Base-by-base conservation (phyloP, 192 early-diverging fungal genomes). In the Linnemannia elongata region DNA sequence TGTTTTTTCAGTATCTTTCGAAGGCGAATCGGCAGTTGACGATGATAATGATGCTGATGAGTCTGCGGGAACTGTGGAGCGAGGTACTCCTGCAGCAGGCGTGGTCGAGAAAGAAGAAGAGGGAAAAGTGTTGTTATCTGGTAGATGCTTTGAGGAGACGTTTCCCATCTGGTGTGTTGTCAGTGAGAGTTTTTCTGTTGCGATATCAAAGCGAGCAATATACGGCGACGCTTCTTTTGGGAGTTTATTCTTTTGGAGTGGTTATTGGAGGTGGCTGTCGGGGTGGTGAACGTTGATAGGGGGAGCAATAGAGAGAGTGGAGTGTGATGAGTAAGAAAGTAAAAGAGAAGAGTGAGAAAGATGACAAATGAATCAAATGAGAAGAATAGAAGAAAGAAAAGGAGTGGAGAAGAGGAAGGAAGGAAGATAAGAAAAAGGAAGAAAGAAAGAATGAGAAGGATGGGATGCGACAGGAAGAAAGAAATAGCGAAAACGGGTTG, bases 151-250 rank as follows among this genome's bases (percentile, higher is more conserved):
- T 73, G 82, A 83, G 45, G 76, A 69, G 71, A 74, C 72, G 82
- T 77, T 83, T 55, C 82, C 82, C 82, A 78, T 83, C 75, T 74
- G 82, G 69, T 20, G 69, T 71, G 10, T 38, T 71, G n/a, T 45
- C 22, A 13, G 45, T 17, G 38, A 45, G 72, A 45, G 27, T 66
- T 66, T 82, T 30, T 76, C 18, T 42, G 22, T 18, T 69, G 70
- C 38, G 20, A 42, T 38, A 52, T 35, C 30, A 17, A 17, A 6
- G 74, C 18, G 22, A 54, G 18, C 10, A 52, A 33, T 27, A 55
- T 8, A 54, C 45, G 52, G 44, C 30, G 74, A 18, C 38, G 17
- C 44, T 76, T 24, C 41, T 42, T 27, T 76, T 76, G 7, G 33
- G 38, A 27, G n/a, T 54, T 55, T 54, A 55, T 57, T 52, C 30